These are phyloP conservation scores for Ogataea minuta DNA, from an alignment of 805 yeast species.

Conservation along the genomic window DNA sequence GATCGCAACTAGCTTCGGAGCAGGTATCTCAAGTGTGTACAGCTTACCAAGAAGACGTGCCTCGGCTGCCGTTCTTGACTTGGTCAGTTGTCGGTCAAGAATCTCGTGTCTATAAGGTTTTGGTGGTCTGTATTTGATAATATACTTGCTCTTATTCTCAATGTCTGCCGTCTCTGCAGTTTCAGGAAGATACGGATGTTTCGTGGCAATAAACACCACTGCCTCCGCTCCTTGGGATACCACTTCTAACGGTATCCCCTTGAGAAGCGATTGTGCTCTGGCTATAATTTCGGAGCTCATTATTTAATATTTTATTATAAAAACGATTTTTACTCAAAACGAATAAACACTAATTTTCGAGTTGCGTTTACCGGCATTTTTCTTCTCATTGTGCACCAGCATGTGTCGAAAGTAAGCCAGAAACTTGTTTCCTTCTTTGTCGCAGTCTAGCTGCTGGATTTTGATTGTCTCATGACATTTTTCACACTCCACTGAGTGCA, in stretches of 20 bases:
- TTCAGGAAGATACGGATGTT: slow-evolving; percentile 64
- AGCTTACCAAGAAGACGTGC: slow-evolving; percentile 69
- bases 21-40: slow-evolving; percentile 53
- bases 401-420: slow-evolving; percentile 31
- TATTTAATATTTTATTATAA: not conserved
- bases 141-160: slow-evolving; percentile 39
- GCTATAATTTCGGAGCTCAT: slow-evolving; percentile 58
- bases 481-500: slow-evolving; percentile 27
- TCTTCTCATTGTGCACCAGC: slow-evolving; percentile 28
- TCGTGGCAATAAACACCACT: slow-evolving; percentile 58
- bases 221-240: slow-evolving; percentile 94
- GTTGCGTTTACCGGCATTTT: slow-evolving; percentile 19
- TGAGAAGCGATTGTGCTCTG: slow-evolving; percentile 42
- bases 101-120: slow-evolving; percentile 88
- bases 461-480: slow-evolving; percentile 23
- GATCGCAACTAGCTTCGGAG: slow-evolving; percentile 72
- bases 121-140: slow-evolving; percentile 83
- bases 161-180: slow-evolving; percentile 26
- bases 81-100: slow-evolving; percentile 73
- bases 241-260: slow-evolving; percentile 48
- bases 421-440: slow-evolving; percentile 22
- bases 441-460: slow-evolving; percentile 20
- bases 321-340: slow-evolving; percentile 1
- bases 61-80: slow-evolving; percentile 80
- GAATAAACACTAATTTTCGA: slow-evolving; percentile 9